Evolutionary conservation across 305 asterid species (phyloP), one percentile per base, ranked within the genome.

Genomic region (Galium porrigens): DNA sequence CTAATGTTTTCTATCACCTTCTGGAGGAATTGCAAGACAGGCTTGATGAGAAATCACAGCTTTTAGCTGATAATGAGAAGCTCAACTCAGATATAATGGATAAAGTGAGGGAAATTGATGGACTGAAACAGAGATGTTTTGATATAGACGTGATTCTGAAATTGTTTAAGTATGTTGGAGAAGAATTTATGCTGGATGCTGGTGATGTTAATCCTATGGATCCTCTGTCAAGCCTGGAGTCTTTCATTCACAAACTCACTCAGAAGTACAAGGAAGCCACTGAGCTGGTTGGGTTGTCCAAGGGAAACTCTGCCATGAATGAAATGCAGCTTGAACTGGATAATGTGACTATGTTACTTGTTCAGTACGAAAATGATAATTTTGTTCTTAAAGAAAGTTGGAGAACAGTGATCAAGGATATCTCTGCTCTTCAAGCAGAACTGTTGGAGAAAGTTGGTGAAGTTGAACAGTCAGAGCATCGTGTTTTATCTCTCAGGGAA

Each of bases 401-500:
- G 86, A 86, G 78, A 77, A 80, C 77, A 68, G 82, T 84, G 6
- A 76, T 75, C 74, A 83, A 83, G 70, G 78, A 79, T 69, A 49
- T 66, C 49, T 63, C 74, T 70, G 72, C 84, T 81, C 77, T 87
- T 71, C 73, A 68, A 69, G 64, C 82, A 68, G 81, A 78, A 76
- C 41, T 82, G 51, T 76, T 78, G 71, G 92, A 85, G 81, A 94
- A 80, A 82, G 81, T 73, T 70, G 70, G 80, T 74, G 97, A 87
- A 74, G 81, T 87, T 70, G 95, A 87, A 69, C 95, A 76, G 81
- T 87, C 97, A 12, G 97, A 94, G 77, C 97, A 80, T 68, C 87
- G 97, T 58, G 92, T 89, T 41, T 83, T 83, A 36, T 81, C 97
- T 73, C 90, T 94, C 59, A 82, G 97, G 77, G 99, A 94, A 82